Base-by-base conservation (phyloP, 1,284 basidiomycete genomes). In the Thecaphora frezii region DNA sequence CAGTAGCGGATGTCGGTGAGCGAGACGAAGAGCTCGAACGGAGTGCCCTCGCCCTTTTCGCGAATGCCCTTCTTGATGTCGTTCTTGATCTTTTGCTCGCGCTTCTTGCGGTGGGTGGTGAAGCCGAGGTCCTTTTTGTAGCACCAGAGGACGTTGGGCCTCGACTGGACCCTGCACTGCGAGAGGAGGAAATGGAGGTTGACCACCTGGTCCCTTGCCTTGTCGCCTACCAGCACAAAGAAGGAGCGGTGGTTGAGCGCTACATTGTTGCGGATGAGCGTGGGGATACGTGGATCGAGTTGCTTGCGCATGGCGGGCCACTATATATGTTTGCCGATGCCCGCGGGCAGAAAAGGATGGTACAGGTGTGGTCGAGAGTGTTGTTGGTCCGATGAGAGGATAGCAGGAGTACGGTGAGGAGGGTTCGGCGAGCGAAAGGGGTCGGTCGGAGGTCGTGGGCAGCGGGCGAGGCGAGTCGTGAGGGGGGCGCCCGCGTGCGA, bases 1-100 rank as follows among this genome's bases (percentile, higher is more conserved):
- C 75, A 76, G 83, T 99, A 98, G 61, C 94, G 88, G 57, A 99
- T 97, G 79, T 99, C 94, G 9, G 96, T 98, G n/a, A 97, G 92
- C 3, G 91, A 90, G 23, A 98, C 89, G 76, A 99, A 98, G 51
- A 98, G 90, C 82, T 98, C 96, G 76, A 99, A 98, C 1, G 96
- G 94, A 78, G 91, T 88, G 37, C 67, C 91, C 56, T 97, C 91
- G 76, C 94, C 94, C 23, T 90, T 87, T 74, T 99, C 94, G 22
- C 94, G 85, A 44, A 93, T 86, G 8, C 94, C 93, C 25, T 91
- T 86, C 81, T 97, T 76, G 60, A 78, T 74, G 38, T 77, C 76
- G 41, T 73, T 65, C 62, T 76, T 76, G 66, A 78, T 73, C 62
- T 78, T 77, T 40, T 73, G 71, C 57, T 77, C 76, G 36, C 76